Evolutionary conservation across 305 asterid species (phyloP).

Genomic region (Fraxinus latifolia): DNA sequence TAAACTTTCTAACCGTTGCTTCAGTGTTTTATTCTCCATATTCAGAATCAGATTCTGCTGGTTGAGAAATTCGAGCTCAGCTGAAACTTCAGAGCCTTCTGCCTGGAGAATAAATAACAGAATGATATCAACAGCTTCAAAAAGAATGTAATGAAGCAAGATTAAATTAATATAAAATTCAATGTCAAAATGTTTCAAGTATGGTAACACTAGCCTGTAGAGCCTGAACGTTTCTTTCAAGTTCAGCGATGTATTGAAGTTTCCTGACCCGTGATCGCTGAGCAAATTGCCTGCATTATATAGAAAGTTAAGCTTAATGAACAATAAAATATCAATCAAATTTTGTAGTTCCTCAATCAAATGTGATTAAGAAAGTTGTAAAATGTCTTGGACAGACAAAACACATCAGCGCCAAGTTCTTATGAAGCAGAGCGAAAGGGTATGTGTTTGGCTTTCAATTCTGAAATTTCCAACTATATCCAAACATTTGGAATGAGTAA

Average conservation of each 20-base stretch:
- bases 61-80: slow-evolving; percentile 72
- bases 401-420: neutral
- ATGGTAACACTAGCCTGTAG: slow-evolving; percentile 51
- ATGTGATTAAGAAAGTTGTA: neutral
- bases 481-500: neutral
- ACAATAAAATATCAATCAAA: slow-evolving; percentile 6
- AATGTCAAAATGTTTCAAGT: neutral
- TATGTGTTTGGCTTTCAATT: neutral
- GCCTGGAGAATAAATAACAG: slow-evolving; percentile 37
- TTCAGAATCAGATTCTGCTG: slow-evolving; percentile 69
- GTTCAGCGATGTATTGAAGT: slow-evolving; percentile 77
- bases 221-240: slow-evolving; percentile 70
- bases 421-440: neutral
- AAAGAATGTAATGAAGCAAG: neutral
- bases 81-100: slow-evolving; percentile 67
- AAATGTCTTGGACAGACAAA: slow-evolving; percentile 6
- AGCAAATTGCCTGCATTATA: slow-evolving; percentile 65
- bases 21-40: slow-evolving; percentile 78
- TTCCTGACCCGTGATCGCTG: slow-evolving; percentile 77
- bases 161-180: neutral
- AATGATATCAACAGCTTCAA: slow-evolving; percentile 6
- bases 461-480: neutral
- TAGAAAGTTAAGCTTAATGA: slow-evolving; percentile 7
- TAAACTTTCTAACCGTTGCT: slow-evolving; percentile 66
- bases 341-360: neutral